These are phyloP conservation scores for Sugiyamaella japonica DNA, from an alignment of 1,139 yeast species.

Conservation along the genomic window DNA sequence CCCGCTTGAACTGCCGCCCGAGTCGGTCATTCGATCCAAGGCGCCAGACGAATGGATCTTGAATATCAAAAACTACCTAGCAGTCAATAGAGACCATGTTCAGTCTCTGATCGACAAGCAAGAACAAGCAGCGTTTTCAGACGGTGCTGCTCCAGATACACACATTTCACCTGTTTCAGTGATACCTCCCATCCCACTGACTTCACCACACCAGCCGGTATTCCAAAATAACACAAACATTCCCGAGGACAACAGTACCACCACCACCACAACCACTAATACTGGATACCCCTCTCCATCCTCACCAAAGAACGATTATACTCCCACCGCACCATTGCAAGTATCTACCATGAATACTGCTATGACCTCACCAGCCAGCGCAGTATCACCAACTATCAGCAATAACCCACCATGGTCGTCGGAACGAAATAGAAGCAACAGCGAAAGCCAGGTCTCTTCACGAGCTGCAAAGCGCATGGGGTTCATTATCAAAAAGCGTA, in stretches of 20 bases:
- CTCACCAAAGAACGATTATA: neutral
- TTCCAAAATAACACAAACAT: neutral
- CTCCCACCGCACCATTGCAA: neutral
- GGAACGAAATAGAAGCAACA: conserved; percentile 53
- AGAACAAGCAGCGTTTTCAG: neutral
- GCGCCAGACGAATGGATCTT: conserved; percentile 52
- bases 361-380: neutral
- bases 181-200: neutral
- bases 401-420: conserved; percentile 13
- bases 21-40: conserved; percentile 40
- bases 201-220: neutral
- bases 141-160: neutral
- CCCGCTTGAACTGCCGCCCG: conserved; percentile 58
- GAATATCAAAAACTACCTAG: conserved; percentile 49
- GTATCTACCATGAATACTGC: neutral
- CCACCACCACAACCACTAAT: neutral
- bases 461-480: conserved; percentile 49
- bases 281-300: conserved; percentile 9
- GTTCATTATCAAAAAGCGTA: conserved; percentile 31
- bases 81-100: conserved; percentile 28
- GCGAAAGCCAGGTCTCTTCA: conserved; percentile 53
- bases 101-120: conserved; percentile 18
- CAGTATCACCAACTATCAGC: neutral
- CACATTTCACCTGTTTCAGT: neutral
- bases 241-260: neutral